Percentiles rank a stretch among this genome's conserved stretches.
These are phyloP conservation scores for Agrocybe chaxingu DNA, from an alignment of 768 basidiomycete species.

Conservation along the genomic window DNA sequence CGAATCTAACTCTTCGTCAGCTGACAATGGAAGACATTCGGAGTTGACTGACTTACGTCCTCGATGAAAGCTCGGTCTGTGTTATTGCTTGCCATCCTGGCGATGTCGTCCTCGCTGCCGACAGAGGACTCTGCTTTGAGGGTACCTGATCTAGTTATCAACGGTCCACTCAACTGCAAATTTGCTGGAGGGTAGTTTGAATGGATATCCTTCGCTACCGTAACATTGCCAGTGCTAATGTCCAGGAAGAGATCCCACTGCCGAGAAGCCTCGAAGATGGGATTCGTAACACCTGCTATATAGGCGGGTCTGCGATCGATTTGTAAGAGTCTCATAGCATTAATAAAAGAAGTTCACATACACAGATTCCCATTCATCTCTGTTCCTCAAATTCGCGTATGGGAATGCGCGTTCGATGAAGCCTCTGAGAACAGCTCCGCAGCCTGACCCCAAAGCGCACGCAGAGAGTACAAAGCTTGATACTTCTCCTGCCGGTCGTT, in stretches of 20 bases:
- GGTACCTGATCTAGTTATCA: slow-evolving; percentile 55
- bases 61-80: slow-evolving; percentile 89
- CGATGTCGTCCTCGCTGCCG: slow-evolving; percentile 69
- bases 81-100: slow-evolving; percentile 52
- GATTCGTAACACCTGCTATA: slow-evolving; percentile 97
- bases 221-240: slow-evolving; percentile 81
- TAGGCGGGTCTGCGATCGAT: slow-evolving; percentile 66
- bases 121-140: slow-evolving; percentile 62
- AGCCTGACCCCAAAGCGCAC: slow-evolving; percentile 90
- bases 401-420: slow-evolving; percentile 93
- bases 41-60: slow-evolving; percentile 58
- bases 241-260: slow-evolving; percentile 95
- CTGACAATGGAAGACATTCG: too few relatives aligned
- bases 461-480: slow-evolving; percentile 91
- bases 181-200: slow-evolving; percentile 45
- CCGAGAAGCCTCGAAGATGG: slow-evolving; percentile 85
- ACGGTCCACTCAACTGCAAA: slow-evolving; percentile 35
- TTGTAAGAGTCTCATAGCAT: not conserved
- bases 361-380: slow-evolving; percentile 90
- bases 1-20: slow-evolving; percentile 52
- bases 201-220: slow-evolving; percentile 84
- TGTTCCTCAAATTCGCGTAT: slow-evolving; percentile 85
- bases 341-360: slow-evolving; percentile 35
- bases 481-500: slow-evolving; percentile 85
- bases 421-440: slow-evolving; percentile 78